phyloP scores from a whole-genome alignment of 2,329 filamentous ascomycete genomes.

The Colletotrichum plurivorum region DNA sequence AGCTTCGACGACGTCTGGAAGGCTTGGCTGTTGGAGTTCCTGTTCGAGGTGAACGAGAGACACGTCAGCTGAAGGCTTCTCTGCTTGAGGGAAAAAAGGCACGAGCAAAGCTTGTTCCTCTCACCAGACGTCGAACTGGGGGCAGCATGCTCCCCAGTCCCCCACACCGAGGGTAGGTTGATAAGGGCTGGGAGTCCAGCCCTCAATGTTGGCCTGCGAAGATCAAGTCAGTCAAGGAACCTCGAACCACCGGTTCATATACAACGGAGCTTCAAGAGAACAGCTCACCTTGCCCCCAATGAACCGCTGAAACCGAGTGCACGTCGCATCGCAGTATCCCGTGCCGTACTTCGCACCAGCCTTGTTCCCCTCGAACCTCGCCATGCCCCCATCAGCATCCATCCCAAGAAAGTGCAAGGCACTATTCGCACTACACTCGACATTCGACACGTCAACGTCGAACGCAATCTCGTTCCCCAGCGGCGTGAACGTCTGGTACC shows the following conservation, averaged over 20 bases:
- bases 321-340: conserved; percentile 66
- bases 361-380: conserved; percentile 58
- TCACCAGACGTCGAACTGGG: conserved; percentile 72
- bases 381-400: conserved; percentile 65
- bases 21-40: conserved; percentile 67
- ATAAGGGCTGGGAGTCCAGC: conserved; percentile 62
- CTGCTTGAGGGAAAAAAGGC: not conserved
- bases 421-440: conserved; percentile 76
- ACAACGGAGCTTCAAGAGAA: not conserved
- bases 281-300: conserved; percentile 55
- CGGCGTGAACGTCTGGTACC: conserved; percentile 73
- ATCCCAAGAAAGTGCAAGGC: conserved; percentile 73
- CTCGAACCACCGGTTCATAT: not conserved
- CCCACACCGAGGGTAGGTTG: conserved; percentile 66
- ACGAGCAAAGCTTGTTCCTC: conserved; percentile 43
- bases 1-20: conserved; percentile 45
- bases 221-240: not conserved
- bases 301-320: conserved; percentile 61
- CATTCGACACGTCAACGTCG: conserved; percentile 74
- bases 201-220: conserved; percentile 53
- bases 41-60: not conserved
- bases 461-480: conserved; percentile 76
- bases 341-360: conserved; percentile 68
- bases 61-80: not conserved
- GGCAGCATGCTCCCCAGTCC: conserved; percentile 66